Evolutionary conservation across 768 basidiomycete genomes (phyloP), one percentile per base, ranked within the genome.

Genomic region (Strobilomyces confusus): DNA sequence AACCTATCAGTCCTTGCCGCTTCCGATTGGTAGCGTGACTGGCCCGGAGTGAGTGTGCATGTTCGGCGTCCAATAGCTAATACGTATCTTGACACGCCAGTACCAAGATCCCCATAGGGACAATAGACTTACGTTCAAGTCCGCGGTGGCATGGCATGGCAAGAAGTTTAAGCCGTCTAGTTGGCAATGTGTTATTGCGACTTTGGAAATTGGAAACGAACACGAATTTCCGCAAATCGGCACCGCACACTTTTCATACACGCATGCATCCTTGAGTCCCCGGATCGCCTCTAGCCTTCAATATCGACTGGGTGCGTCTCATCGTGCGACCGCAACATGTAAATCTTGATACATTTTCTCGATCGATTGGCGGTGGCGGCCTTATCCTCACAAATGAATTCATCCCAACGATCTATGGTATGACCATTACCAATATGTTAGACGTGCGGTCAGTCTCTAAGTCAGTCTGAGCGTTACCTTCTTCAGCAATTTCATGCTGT

Each of bases 121-220:
- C 57, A 30, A 41, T 56, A 61, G 34, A 51, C 32, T 45, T 48
- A 50, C 51, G 46, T 46, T 46, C 54, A 50, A 42, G 44, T 57
- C 61, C 59, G 62, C 62, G 62, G 62, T 62, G 48, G 56, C 56
- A 51, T 62, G 48, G 56, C 56, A 51, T 44, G 46, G 52, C 36
- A 30, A 52, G 55, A 58, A 61, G 41, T 44, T 51, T 30, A 22
- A 38, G 43, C 40, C 38, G 36, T 23, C 25, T 34, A 19, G n/a
- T 40, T 20, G 33, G 23, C 45, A 47, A n/a, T 48, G 44, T 45
- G 43, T 41, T 49, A 50, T 38, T 38, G 36, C 36, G 36, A 43
- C 48, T 47, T 44, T 41, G 34, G 48, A 44, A 36, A 14, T 44
- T 41, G 34, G 48, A 44, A 36, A 14, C 20, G 32, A 49, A 15